A percentile compares a stretch with the other conserved stretches of the same genome.
Evolutionary conservation across 2,329 filamentous ascomycete species (phyloP).

Genomic region (Xylariaceae sp.): DNA sequence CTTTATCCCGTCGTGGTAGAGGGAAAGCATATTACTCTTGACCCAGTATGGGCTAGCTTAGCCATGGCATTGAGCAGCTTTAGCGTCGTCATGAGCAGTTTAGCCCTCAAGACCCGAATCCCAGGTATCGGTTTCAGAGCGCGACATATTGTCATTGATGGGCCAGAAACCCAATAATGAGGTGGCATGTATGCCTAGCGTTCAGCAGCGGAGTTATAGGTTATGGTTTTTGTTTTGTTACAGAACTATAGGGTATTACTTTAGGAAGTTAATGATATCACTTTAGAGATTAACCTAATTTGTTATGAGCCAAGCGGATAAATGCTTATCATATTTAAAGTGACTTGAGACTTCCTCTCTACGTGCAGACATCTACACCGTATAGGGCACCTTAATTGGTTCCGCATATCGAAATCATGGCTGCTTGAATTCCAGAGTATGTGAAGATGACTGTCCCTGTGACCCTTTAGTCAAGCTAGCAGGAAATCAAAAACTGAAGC

Average conservation of each 20-base stretch:
- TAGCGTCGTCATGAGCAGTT: slow-evolving; percentile 83
- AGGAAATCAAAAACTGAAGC: no score
- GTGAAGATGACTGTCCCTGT: no score
- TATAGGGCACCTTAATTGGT: no score
- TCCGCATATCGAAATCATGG: no score
- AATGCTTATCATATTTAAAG: no score
- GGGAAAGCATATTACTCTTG: slow-evolving; percentile 66
- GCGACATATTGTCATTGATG: slow-evolving; percentile 3
- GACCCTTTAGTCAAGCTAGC: no score
- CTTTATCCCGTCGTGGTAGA: slow-evolving; percentile 63
- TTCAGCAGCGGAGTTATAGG: neutral
- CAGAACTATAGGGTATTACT: neutral
- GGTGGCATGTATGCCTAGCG: neutral
- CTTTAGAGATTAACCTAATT: no score
- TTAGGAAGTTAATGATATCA: neutral
- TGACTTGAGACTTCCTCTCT: no score
- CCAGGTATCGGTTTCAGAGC: slow-evolving; percentile 44
- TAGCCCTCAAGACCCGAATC: slow-evolving; percentile 66
- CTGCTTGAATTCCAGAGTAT: no score
- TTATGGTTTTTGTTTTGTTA: no score
- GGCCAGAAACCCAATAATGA: neutral
- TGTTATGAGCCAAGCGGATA: no score
- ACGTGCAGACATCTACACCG: no score
- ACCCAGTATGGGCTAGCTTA: slow-evolving; percentile 85
- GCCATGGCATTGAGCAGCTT: slow-evolving; percentile 94